Evolutionary conservation across 345 rosid genomes (phyloP).

Genomic region (Populus nigra): DNA sequence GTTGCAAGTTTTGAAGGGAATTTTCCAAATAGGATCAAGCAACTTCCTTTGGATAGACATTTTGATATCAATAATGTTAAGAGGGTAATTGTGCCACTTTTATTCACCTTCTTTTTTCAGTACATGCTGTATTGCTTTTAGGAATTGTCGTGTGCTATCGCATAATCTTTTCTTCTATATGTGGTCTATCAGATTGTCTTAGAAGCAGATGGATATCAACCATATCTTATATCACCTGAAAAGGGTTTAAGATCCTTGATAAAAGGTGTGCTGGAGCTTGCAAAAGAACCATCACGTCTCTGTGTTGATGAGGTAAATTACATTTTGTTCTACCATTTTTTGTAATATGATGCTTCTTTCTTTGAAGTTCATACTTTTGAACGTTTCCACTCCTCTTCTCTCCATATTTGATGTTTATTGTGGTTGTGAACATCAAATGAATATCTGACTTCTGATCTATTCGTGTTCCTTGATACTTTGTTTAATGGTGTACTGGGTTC

Average conservation of each 20-base stretch:
- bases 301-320: slow-evolving; percentile 90
- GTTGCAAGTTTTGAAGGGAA: slow-evolving; percentile 97
- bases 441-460: neutral
- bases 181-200: slow-evolving; percentile 62
- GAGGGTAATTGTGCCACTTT: slow-evolving; percentile 55
- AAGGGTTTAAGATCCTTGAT: slow-evolving; percentile 95
- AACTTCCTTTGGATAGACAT: slow-evolving; percentile 93
- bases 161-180: neutral
- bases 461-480: neutral
- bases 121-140: neutral
- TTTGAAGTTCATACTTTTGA: neutral
- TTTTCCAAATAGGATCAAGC: slow-evolving; percentile 91
- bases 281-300: slow-evolving; percentile 86
- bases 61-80: slow-evolving; percentile 89
- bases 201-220: slow-evolving; percentile 99
- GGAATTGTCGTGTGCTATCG: neutral
- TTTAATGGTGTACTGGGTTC: neutral
- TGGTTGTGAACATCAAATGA: neutral
- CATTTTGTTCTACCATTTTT: neutral
- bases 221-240: slow-evolving; percentile 98
- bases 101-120: neutral
- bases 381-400: neutral
- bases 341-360: neutral
- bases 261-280: slow-evolving; percentile 89
- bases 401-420: neutral